phyloP scores from a whole-genome alignment of 257 asterid genomes.

The Plantago ovata region DNA sequence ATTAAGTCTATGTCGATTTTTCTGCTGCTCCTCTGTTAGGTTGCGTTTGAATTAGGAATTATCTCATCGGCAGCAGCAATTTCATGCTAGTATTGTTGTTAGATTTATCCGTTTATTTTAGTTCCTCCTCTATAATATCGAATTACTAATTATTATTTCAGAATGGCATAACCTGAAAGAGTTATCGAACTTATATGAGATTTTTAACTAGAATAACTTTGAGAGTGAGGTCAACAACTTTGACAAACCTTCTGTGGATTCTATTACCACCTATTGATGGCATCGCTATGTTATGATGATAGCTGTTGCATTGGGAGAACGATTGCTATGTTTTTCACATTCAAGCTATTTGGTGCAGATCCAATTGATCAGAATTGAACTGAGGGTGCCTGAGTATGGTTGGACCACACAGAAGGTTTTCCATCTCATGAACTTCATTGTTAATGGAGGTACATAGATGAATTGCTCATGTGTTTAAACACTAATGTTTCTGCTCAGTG shows the following conservation, averaged over 20 bases:
- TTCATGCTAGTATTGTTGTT: too few species aligned
- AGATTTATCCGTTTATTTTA: too few species aligned
- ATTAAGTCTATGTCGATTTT: too few species aligned
- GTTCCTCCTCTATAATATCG: too few species aligned
- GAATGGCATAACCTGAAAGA: too few species aligned
- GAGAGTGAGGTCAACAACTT: too few species aligned
- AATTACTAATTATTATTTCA: neutral
- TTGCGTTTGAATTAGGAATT: too few species aligned
- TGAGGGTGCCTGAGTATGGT: slow-evolving; percentile 93
- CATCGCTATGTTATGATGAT: slow-evolving; percentile 3
- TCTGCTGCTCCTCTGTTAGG: too few species aligned
- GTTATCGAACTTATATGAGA: too few species aligned
- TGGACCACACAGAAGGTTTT: slow-evolving; percentile 98
- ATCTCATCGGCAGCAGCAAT: too few species aligned
- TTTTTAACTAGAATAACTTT: too few species aligned
- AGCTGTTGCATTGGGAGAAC: slow-evolving; percentile 7
- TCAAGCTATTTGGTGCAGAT: slow-evolving; percentile 49
- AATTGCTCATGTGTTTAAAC: slow-evolving; percentile 11
- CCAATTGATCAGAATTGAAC: slow-evolving; percentile 81
- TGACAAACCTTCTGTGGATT: too few species aligned
- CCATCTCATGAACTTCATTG: slow-evolving; percentile 95
- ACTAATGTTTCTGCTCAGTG: slow-evolving; percentile 9
- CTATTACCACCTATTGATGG: slow-evolving; percentile 12
- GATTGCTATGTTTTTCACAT: slow-evolving; percentile 11
- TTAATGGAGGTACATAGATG: slow-evolving; percentile 78